Conservation (phyloP, 495 filamentous ascomycete genomes). For the Schizothecium vesticola region DNA sequence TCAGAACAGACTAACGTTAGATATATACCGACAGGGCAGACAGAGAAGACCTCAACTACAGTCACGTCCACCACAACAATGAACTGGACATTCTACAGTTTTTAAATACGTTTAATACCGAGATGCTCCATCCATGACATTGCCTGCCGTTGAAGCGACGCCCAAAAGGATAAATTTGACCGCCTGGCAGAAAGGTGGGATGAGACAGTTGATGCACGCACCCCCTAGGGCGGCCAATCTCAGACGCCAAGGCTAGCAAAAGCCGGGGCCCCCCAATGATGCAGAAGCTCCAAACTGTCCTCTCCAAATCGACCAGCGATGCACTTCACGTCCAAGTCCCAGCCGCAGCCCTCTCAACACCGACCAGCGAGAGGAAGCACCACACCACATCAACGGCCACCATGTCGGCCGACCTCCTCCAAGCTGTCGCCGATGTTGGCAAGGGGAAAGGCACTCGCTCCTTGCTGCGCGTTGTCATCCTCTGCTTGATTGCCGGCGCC, state of each 20-base stretch:
- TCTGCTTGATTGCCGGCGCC: slow-evolving; percentile 84
- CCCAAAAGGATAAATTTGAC: neutral
- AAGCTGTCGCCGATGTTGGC: slow-evolving; percentile 38
- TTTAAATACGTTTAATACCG: neutral
- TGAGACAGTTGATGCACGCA: slow-evolving; percentile 8
- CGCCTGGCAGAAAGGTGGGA: slow-evolving; percentile 18
- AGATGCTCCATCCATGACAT: too few species aligned
- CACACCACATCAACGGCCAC: slow-evolving; percentile 27
- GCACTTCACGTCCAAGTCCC: slow-evolving; percentile 5
- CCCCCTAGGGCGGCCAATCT: slow-evolving; percentile 9
- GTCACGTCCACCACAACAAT: neutral
- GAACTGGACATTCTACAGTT: neutral
- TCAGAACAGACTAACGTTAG: neutral
- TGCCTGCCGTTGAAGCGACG: neutral
- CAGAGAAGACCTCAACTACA: neutral
- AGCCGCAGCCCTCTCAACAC: slow-evolving; percentile 23
- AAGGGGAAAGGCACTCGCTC: slow-evolving; percentile 68
- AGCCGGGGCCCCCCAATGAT: slow-evolving; percentile 16
- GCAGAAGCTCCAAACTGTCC: slow-evolving; percentile 42
- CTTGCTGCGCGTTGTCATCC: slow-evolving; percentile 84
- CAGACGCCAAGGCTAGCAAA: slow-evolving; percentile 23
- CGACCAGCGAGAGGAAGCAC: slow-evolving; percentile 29
- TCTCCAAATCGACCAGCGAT: slow-evolving; percentile 26
- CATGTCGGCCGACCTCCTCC: slow-evolving; percentile 34
- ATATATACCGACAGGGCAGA: neutral